A percentile compares a stretch with the other conserved stretches of the same genome.
Conservation (phyloP, 2,329 filamentous ascomycete genomes). For the Trichoderma arundinaceum region DNA sequence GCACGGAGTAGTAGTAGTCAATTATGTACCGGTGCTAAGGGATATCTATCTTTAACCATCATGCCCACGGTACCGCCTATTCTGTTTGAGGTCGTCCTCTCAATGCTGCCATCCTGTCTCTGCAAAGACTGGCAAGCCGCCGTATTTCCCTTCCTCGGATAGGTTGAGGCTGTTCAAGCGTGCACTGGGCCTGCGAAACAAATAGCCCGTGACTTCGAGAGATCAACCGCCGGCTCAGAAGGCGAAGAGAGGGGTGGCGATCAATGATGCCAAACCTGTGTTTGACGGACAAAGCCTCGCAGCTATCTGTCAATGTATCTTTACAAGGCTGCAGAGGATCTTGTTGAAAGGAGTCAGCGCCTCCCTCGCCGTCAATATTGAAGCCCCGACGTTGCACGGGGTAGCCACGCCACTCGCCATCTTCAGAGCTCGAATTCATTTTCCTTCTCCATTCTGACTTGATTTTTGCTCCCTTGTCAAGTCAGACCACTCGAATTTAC, state of each 20-base stretch:
- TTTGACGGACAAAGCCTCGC: constrained; percentile 2
- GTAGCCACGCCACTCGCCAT: not conserved
- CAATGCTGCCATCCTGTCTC: constrained; percentile 26
- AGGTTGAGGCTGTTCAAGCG: constrained; percentile 43
- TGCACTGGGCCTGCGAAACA: constrained; percentile 40
- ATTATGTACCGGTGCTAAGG: not conserved
- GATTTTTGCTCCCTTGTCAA: constrained; percentile 4
- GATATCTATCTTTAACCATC: not conserved
- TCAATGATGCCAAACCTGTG: not conserved
- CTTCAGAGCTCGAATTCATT: not conserved
- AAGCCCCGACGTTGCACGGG: constrained; percentile 25
- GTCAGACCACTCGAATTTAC: not conserved
- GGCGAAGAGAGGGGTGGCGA: constrained; percentile 30
- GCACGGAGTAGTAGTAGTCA: not conserved
- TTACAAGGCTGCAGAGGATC: not conserved
- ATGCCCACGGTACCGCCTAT: not conserved
- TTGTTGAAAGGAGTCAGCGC: constrained; percentile 5
- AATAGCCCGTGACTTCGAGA: constrained; percentile 37
- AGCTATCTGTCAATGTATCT: not conserved
- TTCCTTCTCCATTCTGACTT: constrained; percentile 6
- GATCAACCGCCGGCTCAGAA: constrained; percentile 33
- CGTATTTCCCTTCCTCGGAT: constrained; percentile 41
- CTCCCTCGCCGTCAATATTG: constrained; percentile 38
- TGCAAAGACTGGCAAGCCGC: constrained; percentile 38
- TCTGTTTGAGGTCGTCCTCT: constrained; percentile 25